phyloP scores from a whole-genome alignment of 1,284 basidiomycete species.

The Irpex sp. region DNA sequence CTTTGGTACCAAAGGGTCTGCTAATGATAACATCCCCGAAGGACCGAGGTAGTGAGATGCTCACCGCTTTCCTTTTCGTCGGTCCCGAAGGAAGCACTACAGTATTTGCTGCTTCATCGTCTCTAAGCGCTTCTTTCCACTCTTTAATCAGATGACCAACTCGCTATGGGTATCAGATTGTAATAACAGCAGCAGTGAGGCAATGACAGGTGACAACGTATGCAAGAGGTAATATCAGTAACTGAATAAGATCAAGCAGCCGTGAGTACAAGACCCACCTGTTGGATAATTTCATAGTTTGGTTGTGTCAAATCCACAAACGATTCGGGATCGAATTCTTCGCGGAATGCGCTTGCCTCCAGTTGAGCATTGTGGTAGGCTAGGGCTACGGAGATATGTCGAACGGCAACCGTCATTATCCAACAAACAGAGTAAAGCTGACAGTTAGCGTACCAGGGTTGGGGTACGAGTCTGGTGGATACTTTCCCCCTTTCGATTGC shows the following conservation, averaged over 20 bases:
- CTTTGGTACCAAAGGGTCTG: background rate
- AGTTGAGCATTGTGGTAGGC: constrained; percentile 88
- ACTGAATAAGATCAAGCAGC: background rate
- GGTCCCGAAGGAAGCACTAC: constrained; percentile 43
- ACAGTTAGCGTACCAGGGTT: constrained; percentile 72
- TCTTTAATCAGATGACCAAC: constrained; percentile 71
- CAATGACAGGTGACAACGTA: constrained; percentile 10
- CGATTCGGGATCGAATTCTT: constrained; percentile 72
- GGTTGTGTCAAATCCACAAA: constrained; percentile 83
- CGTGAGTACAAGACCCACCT: constrained; percentile 41
- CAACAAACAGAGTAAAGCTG: constrained; percentile 3
- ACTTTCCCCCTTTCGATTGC: constrained; percentile 73
- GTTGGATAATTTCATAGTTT: constrained; percentile 75
- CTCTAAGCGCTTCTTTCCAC: constrained; percentile 70
- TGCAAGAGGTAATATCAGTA: constrained; percentile 4
- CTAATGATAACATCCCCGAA: background rate
- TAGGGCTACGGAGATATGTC: constrained; percentile 43
- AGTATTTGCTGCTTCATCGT: constrained; percentile 58
- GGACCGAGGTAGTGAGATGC: constrained; percentile 22
- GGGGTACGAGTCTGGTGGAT: constrained; percentile 86
- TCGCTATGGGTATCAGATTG: constrained; percentile 42
- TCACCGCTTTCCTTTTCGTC: constrained; percentile 67
- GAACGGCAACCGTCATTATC: constrained; percentile 11
- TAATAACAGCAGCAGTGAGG: constrained; percentile 3
- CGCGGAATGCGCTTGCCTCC: constrained; percentile 88